Evolutionary conservation across 2,329 filamentous ascomycete genomes (phyloP).

Genomic region (Pseudogymnoascus sp.): DNA sequence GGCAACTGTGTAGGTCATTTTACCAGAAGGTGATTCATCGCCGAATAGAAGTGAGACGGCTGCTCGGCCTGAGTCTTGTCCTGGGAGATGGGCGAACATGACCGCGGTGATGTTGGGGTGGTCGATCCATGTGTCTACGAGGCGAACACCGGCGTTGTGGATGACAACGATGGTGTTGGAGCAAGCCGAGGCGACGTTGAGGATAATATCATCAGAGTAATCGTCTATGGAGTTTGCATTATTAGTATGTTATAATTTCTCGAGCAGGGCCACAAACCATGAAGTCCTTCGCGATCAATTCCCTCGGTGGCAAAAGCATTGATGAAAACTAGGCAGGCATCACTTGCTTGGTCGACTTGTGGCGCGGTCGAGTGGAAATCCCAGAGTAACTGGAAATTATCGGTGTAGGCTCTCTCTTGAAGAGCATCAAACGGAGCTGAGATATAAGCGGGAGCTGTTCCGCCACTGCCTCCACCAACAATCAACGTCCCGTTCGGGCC

Average conservation of each 20-base stretch:
- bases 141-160: conserved; percentile 52
- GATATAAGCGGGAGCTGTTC: conserved; percentile 40
- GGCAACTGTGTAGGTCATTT: conserved; percentile 54
- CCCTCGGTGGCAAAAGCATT: conserved; percentile 68
- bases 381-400: conserved; percentile 51
- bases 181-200: conserved; percentile 49
- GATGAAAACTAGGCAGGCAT: conserved; percentile 62
- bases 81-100: conserved; percentile 51
- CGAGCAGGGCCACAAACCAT: conserved; percentile 28
- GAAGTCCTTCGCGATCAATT: conserved; percentile 52
- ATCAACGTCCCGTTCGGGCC: conserved; percentile 42
- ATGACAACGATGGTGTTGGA: conserved; percentile 57
- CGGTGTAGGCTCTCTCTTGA: conserved; percentile 42
- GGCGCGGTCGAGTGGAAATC: conserved; percentile 47
- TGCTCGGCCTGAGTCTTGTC: conserved; percentile 53
- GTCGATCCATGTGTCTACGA: conserved; percentile 53
- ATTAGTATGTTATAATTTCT: neutral
- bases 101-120: conserved; percentile 57
- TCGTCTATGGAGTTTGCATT: conserved; percentile 19
- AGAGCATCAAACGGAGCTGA: conserved; percentile 50
- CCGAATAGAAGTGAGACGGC: conserved; percentile 57
- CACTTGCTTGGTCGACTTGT: conserved; percentile 39
- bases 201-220: conserved; percentile 46
- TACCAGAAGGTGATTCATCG: conserved; percentile 42
- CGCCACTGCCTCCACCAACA: conserved; percentile 42